Base-by-base conservation (phyloP, 129 eudicot genomes). In the Helichrysum umbraculigerum region DNA sequence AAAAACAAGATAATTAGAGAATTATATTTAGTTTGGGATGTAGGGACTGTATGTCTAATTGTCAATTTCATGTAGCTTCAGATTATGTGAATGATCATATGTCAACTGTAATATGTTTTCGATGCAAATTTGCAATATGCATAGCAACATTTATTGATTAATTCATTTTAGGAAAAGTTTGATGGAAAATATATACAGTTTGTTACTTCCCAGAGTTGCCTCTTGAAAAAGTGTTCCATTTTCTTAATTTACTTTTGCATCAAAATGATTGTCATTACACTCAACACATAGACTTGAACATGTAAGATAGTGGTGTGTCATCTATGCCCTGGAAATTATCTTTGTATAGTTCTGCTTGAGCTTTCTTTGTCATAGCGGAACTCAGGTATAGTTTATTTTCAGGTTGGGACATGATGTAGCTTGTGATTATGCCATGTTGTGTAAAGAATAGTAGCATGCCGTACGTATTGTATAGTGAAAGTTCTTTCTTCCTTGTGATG, bases 1-100 rank as follows among this genome's bases (percentile, higher is more conserved):
- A 22, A 17, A 7, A 41, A 16, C n/a, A 60, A 22, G 30, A 42
- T 22, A 22, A 16, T 11, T 5, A 5, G 10, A 25, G 42, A 41
- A 39, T 10, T 15, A 8, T 61, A 8, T 22, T 17, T 47, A 47
- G 54, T 47, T 16, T 57, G 63, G 59, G 54, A 74, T 12, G 15
- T 30, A 75, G 64, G 51, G 65, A 32, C 25, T 4, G 1, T 75
- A 12, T 65, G 22, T 20, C 15, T 7, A 41, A 44, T 10, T 42
- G 47, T 76, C 33, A 5, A 64, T 65, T 74, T 51, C 74, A 70
- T 25, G 44, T 30, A 64, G 1, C 54, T 47, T 47, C 54, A 17
- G 17, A 3, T 47, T 47, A 12, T 11, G 17, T 47, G 54, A 47
- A 47, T 12, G n/a, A 47, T 47, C 54, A 47, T 3, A 44, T 14